phyloP scores from a whole-genome alignment of 2,329 filamentous ascomycete genomes.

The Trichoderma guizhouense region DNA sequence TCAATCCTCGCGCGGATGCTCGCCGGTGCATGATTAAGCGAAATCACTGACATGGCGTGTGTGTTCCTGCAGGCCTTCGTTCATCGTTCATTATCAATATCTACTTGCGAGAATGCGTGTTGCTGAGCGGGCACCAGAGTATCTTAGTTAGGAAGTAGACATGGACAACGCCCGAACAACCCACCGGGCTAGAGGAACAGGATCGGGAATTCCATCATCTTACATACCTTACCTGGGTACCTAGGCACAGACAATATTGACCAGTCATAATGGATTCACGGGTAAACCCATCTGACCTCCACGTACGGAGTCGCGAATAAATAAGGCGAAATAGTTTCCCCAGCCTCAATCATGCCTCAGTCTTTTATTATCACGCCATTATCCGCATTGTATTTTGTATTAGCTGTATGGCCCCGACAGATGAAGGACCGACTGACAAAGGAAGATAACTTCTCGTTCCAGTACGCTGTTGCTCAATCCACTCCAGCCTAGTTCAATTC shows the following conservation, averaged over 20 bases:
- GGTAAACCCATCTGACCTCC: neutral
- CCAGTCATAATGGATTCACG: neutral
- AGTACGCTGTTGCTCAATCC: neutral
- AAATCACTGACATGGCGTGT: neutral
- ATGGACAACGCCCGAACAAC: neutral
- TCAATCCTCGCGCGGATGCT: neutral
- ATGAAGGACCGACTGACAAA: neutral
- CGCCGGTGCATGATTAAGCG: neutral
- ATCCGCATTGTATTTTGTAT: fast-evolving
- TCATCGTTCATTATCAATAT: neutral
- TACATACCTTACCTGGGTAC: no score
- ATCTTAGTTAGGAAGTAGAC: neutral
- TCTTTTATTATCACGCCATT: neutral
- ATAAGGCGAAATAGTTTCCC: neutral
- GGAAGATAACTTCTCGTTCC: fast-evolving
- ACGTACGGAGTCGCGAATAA: neutral
- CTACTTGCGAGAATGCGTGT: neutral
- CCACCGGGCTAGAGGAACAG: neutral
- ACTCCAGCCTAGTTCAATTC: neutral
- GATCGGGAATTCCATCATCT: neutral
- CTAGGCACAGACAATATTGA: neutral
- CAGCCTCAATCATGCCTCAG: neutral
- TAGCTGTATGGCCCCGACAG: neutral
- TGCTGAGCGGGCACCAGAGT: neutral
- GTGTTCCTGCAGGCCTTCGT: neutral